Evolutionary conservation across 169 alveolate genomes (phyloP).

Genomic region (Babesia ovata): DNA sequence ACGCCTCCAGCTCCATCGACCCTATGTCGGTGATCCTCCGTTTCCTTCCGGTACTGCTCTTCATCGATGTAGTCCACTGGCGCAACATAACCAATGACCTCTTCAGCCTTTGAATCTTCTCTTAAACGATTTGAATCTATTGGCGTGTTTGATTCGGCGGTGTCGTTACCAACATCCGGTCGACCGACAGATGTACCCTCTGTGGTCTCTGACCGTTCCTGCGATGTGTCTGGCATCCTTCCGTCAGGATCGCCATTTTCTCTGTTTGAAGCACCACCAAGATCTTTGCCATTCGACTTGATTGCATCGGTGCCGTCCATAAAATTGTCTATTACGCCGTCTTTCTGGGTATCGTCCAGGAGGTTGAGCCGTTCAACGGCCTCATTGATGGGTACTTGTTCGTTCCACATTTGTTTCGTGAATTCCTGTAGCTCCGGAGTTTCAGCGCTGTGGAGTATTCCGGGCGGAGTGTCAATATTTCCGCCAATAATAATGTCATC

Average conservation of each 20-base stretch:
- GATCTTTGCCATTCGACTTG: neutral
- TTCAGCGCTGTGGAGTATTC: constrained; percentile 35
- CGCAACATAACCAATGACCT: constrained; percentile 10
- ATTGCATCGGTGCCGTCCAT: constrained; percentile 23
- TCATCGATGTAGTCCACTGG: constrained; percentile 39
- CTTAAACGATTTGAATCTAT: too few species aligned
- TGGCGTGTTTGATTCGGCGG: neutral
- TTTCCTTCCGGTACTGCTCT: constrained; percentile 12
- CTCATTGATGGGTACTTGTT: constrained; percentile 28
- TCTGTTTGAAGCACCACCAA: neutral
- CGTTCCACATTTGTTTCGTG: constrained; percentile 48
- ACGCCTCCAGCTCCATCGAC: neutral
- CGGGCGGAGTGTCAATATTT: constrained; percentile 55
- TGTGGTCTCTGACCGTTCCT: too few species aligned
- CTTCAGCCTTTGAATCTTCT: neutral
- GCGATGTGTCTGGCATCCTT: neutral
- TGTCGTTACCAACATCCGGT: neutral
- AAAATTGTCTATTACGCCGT: constrained; percentile 46
- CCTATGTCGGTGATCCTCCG: neutral
- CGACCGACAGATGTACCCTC: neutral
- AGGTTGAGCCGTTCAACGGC: constrained; percentile 36
- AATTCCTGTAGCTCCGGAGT: constrained; percentile 46
- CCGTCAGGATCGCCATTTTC: neutral
- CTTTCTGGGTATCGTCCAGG: constrained; percentile 19
- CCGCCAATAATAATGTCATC: constrained; percentile 50